phyloP scores from a whole-genome alignment of 805 yeast genomes.

The Priceomyces medius region DNA sequence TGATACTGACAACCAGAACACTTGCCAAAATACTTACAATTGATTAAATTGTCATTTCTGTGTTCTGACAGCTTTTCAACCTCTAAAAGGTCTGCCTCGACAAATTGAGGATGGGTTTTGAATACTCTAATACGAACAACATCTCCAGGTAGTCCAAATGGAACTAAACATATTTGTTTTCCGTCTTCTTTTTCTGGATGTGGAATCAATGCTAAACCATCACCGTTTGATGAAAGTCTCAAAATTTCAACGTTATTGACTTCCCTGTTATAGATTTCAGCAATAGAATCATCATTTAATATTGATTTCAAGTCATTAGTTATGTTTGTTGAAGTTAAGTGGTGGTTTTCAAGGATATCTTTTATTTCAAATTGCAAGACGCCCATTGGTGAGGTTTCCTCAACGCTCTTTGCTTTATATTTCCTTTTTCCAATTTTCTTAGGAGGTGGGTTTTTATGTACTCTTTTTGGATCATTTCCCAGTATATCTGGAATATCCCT shows the following conservation, averaged over 20 bases:
- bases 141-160: conserved; percentile 90
- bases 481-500: conserved; percentile 8
- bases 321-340: conserved; percentile 47
- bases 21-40: conserved; percentile 82
- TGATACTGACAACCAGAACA: conserved; percentile 97
- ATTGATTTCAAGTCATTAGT: conserved; percentile 64
- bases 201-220: conserved; percentile 71
- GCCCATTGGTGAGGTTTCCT: conserved; percentile 79
- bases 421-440: conserved; percentile 40
- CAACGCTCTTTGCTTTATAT: conserved; percentile 62
- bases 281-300: conserved; percentile 56
- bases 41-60: conserved; percentile 58
- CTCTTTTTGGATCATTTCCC: background rate
- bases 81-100: conserved; percentile 69
- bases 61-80: conserved; percentile 36
- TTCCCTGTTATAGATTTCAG: conserved; percentile 53
- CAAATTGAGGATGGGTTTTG: conserved; percentile 73
- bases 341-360: conserved; percentile 46
- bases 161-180: conserved; percentile 71
- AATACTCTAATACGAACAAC: conserved; percentile 65
- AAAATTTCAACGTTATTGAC: conserved; percentile 59
- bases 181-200: conserved; percentile 49
- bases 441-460: conserved; percentile 15
- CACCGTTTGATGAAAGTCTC: conserved; percentile 75
- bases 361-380: conserved; percentile 73